A percentile compares a stretch with the other conserved stretches of the same genome.
phyloP scores from a whole-genome alignment of 2,329 filamentous ascomycete genomes.

The Penicillium sp. region DNA sequence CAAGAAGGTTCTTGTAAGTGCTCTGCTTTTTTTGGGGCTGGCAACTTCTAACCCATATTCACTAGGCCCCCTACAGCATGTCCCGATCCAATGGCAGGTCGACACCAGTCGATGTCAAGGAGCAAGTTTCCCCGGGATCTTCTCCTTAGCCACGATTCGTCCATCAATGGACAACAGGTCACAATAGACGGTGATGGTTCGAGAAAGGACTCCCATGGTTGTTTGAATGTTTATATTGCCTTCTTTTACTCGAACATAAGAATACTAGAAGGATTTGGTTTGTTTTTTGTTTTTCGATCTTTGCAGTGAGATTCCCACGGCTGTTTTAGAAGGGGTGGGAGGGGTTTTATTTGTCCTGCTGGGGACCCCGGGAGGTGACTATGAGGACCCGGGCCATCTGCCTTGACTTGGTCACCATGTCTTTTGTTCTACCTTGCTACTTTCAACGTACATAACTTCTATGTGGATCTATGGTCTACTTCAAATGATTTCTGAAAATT shows the following conservation, averaged over 20 bases:
- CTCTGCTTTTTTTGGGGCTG: not conserved
- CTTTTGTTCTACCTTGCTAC: not conserved
- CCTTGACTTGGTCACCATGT: slow-evolving; percentile 3
- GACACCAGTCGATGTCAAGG: slow-evolving; percentile 52
- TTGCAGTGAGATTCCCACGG: not conserved
- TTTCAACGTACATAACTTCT: slow-evolving; percentile 12
- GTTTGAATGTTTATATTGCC: not conserved
- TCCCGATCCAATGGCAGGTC: slow-evolving; percentile 63
- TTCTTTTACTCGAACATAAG: not conserved
- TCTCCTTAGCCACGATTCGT: not conserved
- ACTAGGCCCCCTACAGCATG: slow-evolving; percentile 71
- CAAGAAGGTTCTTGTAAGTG: slow-evolving; percentile 84
- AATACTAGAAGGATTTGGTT: not conserved
- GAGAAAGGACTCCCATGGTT: not conserved
- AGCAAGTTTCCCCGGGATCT: slow-evolving; percentile 4
- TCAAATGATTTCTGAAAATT: not conserved
- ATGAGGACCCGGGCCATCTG: not conserved
- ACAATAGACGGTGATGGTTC: not conserved
- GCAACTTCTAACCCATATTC: slow-evolving; percentile 2
- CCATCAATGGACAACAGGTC: not conserved
- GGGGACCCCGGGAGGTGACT: not conserved
- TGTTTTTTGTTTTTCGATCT: not conserved
- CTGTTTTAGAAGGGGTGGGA: not conserved
- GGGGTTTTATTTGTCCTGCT: not conserved
- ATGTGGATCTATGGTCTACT: slow-evolving; percentile 6